Conservation (phyloP, 2,329 filamentous ascomycete genomes). For the Aaosphaeria arxii region DNA sequence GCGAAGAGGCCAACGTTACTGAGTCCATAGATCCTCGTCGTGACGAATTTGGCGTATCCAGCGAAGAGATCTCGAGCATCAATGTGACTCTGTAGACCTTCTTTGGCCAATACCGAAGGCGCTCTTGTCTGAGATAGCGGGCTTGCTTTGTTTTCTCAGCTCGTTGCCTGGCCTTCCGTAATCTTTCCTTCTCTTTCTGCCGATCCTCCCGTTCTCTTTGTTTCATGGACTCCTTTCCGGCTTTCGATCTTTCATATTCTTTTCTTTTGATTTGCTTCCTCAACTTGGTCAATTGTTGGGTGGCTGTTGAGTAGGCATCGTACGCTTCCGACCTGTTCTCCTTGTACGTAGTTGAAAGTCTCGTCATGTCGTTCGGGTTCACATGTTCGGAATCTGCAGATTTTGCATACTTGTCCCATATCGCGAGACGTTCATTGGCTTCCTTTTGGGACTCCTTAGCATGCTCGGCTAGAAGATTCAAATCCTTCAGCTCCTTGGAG, state of each 20-base stretch:
- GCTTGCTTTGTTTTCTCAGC: constrained; percentile 20
- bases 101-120: constrained; percentile 35
- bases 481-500: constrained; percentile 15
- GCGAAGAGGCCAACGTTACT: constrained; percentile 10
- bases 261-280: constrained; percentile 22
- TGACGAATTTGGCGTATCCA: constrained; percentile 25
- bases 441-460: constrained; percentile 21
- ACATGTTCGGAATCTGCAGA: constrained; percentile 25
- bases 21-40: constrained; percentile 23
- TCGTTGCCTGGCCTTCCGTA: constrained; percentile 10
- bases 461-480: constrained; percentile 11
- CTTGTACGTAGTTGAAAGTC: constrained; percentile 36
- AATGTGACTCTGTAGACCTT: constrained; percentile 36
- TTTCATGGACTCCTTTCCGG: constrained; percentile 21
- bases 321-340: constrained; percentile 25
- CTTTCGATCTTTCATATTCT: constrained; percentile 20
- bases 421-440: constrained; percentile 14
- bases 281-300: constrained; percentile 18
- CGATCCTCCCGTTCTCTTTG: constrained; percentile 20
- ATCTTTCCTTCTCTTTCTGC: constrained; percentile 18
- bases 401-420: constrained; percentile 36
- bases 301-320: constrained; percentile 15
- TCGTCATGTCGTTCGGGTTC: constrained; percentile 27
- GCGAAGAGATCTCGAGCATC: constrained; percentile 31
- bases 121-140: constrained; percentile 27